Conservation (phyloP, 371 early-diverging fungal species). For the Actinomortierella wolfii region DNA sequence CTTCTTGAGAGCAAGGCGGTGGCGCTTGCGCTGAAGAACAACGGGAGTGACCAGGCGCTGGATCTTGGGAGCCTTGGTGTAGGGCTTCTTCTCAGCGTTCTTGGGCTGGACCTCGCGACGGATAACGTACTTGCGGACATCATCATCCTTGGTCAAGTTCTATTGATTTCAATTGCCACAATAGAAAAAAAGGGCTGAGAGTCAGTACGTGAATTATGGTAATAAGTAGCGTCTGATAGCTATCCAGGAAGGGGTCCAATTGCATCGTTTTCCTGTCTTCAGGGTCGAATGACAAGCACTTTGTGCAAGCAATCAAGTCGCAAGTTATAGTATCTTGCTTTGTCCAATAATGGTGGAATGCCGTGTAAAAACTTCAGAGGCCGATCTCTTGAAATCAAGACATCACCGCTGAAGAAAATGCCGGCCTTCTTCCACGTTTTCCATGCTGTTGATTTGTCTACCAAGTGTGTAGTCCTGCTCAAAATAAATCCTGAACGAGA, state of each 20-base stretch:
- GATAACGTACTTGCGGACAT: conserved; percentile 98
- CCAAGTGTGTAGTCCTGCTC: too few relatives aligned
- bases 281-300: not conserved
- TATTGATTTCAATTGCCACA: not conserved
- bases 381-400: too few relatives aligned
- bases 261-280: not conserved
- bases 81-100: conserved; percentile 87
- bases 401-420: too few relatives aligned
- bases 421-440: too few relatives aligned
- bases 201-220: not conserved
- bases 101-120: conserved; percentile 92
- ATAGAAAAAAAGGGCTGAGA: not conserved
- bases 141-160: conserved; percentile 94
- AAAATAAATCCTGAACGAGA: not conserved
- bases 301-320: not conserved
- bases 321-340: too few relatives aligned
- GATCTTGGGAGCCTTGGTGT: conserved; percentile 95
- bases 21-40: conserved; percentile 93
- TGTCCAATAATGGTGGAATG: too few relatives aligned
- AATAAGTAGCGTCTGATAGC: not conserved
- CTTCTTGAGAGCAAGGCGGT: conserved; percentile 83
- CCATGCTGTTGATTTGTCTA: too few relatives aligned
- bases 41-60: conserved; percentile 97
- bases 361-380: too few relatives aligned
- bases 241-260: not conserved